Evolutionary conservation across 371 early-diverging fungal genomes (phyloP).

Genomic region (Lichtheimia ramosa): DNA sequence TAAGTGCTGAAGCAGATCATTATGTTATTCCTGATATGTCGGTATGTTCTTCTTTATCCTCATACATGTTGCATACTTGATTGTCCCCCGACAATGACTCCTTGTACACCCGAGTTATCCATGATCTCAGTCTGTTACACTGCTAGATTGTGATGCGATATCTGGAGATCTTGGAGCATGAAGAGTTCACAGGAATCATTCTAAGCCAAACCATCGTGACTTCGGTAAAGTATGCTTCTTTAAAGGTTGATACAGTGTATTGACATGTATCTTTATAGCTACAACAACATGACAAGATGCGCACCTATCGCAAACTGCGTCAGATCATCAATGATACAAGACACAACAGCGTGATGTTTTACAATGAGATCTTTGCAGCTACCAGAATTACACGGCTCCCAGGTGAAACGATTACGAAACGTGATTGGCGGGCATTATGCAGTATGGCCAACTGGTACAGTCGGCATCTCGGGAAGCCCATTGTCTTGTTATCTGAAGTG

Average conservation of each 20-base stretch:
- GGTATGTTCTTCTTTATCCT: conserved; percentile 29
- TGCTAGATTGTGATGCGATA: conserved; percentile 58
- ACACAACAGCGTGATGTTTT: conserved; percentile 60
- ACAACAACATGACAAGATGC: conserved; percentile 62
- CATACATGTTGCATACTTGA: too few species aligned
- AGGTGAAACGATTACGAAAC: conserved; percentile 40
- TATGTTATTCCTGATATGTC: conserved; percentile 56
- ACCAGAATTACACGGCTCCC: conserved; percentile 48
- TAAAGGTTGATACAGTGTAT: background rate
- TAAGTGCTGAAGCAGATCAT: conserved; percentile 45
- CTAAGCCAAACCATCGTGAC: conserved; percentile 67
- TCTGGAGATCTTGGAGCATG: conserved; percentile 59
- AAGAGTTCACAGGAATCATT: conserved; percentile 61
- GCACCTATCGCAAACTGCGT: conserved; percentile 63
- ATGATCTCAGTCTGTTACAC: too few species aligned
- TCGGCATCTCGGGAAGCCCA: conserved; percentile 42
- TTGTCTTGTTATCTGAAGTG: conserved; percentile 61
- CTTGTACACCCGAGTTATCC: too few species aligned
- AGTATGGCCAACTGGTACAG: conserved; percentile 60
- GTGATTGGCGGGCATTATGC: conserved; percentile 65
- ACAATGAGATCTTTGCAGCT: conserved; percentile 61
- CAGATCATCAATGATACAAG: conserved; percentile 58
- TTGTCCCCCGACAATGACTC: too few species aligned
- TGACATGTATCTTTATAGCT: conserved; percentile 30
- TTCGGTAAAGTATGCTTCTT: conserved; percentile 44